Base-by-base conservation (phyloP, 306 rosid genomes). In the Acacia acuminata region DNA sequence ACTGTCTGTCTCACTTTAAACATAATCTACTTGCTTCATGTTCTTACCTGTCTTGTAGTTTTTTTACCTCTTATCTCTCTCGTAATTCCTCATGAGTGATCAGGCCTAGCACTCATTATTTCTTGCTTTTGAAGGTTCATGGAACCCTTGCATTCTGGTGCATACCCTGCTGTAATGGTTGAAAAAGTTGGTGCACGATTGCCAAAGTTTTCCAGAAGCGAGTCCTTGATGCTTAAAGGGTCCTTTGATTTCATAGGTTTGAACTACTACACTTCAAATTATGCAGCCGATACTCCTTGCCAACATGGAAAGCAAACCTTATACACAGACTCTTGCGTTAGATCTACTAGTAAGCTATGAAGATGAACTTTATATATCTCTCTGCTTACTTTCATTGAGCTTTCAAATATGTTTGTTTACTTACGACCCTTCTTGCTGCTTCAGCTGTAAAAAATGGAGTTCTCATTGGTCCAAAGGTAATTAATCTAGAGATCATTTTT, bases 181-280 rank as follows among this genome's bases (percentile, higher is more conserved):
- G 53, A 72, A 55, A 67, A 65, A 6, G 88, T 84, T 7, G 89
- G 89, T 71, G 63, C 51, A 0, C 89, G 93, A 71, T 82, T 89
- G 81, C 92, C 95, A 0, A 78, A 71, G 81, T 92, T 91, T 82
- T 77, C 90, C 0, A 58, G 63, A 73, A 83, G 85, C 17, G 74
- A 91, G 65, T 86, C 81, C 63, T 48, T 77, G 38, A 77, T 82
- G 83, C 78, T 91, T 24, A 87, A 86, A 25, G 86, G 90, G 36
- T 89, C 97, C 27, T 86, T 81, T 17, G 94, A 92, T 82, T 92
- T 92, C 53, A 40, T 92, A 25, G 97, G 97, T 74, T 19, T 91
- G 65, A 91, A 91, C 77, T 91, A 91, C 73, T 91, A 91, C 84
- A 83, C 89, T 38, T 38, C 90, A 43, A 48, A 77, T 47, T 91